Evolutionary conservation across 208 protist genomes (phyloP).

Genomic region (Trypanosoma congolense): DNA sequence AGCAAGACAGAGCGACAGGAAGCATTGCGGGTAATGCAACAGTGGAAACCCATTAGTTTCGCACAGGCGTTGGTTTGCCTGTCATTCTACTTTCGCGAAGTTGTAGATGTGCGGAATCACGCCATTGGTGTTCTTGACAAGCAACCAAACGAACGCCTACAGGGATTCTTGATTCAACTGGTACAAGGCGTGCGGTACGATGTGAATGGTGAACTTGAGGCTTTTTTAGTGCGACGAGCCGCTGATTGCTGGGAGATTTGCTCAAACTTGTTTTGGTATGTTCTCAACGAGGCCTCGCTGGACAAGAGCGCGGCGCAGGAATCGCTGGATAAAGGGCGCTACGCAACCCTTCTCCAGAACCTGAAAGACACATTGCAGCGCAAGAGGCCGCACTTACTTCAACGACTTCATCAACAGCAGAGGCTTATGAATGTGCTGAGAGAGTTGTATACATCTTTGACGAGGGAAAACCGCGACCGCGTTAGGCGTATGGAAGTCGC

Average conservation of each 20-base stretch:
- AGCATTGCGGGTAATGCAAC: conserved; percentile 60
- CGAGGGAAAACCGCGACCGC: conserved; percentile 36
- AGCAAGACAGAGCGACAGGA: conserved; percentile 55
- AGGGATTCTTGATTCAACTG: conserved; percentile 53
- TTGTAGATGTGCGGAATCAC: conserved; percentile 50
- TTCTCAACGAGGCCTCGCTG: conserved; percentile 41
- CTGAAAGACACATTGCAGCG: conserved; percentile 29
- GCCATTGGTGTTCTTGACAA: conserved; percentile 54
- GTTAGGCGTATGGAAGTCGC: conserved; percentile 39
- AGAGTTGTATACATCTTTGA: conserved; percentile 26
- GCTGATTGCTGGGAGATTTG: conserved; percentile 69
- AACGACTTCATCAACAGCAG: conserved; percentile 47
- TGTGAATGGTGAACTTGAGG: conserved; percentile 41
- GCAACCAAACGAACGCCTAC: conserved; percentile 42
- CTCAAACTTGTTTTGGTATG: conserved; percentile 62
- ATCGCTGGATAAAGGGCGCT: neutral
- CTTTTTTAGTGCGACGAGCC: conserved; percentile 57
- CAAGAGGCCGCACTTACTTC: conserved; percentile 36
- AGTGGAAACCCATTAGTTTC: conserved; percentile 60
- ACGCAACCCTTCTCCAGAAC: conserved; percentile 22
- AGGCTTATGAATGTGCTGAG: conserved; percentile 39
- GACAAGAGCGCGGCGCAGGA: conserved; percentile 7
- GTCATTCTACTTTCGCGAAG: conserved; percentile 60
- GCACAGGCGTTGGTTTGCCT: conserved; percentile 68
- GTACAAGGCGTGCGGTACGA: conserved; percentile 84